Base-by-base conservation (phyloP, 169 alveolate genomes). In the Plasmodium adleri region DNA sequence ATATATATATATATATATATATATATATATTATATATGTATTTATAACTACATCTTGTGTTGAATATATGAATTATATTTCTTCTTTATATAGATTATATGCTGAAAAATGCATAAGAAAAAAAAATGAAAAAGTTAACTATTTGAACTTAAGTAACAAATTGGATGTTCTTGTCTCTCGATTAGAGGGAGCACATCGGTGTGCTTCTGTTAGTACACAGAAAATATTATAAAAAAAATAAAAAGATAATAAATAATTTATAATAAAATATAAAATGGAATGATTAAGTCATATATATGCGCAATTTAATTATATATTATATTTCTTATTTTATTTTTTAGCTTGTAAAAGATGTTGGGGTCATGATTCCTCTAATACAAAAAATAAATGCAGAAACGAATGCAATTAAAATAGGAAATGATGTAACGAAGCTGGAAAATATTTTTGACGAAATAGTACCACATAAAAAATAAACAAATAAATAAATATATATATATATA, bases 61-160 rank as follows among this genome's bases (percentile, higher is more conserved):
- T 54, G 9, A 45, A 13, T 58, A 72, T 9, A 49, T 9, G 17
- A 49, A 49, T 28, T 15, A 43, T 2, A 49, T 72, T 15, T 74
- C 59, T 1, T 32, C 15, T 1, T 74, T 32, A 49, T 66, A n/a
- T 60, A 76, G 89, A 58, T 43, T 76, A 32, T 76, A 76, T 32
- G 89, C 89, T 8, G 89, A 76, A 66, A 76, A 76, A 76, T 76
- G 89, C 58, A 76, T 76, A 24, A 76, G 89, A 58, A 76, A 76
- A 32, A 76, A 76, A 76, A 76, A 76, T 71, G 89, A 76, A 66
- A 76, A 76, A 76, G 24, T 76, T 50, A 76, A 76, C 49, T 76
- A 76, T 45, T 72, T 76, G 47, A 76, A 76, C 67, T 49, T 76
- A 58, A 76, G 89, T 49, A 76, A 76, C 49, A 76, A 76, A 63